Evolutionary conservation across 2,329 filamentous ascomycete species (phyloP).

Genomic region (Colletotrichum tanaceti): DNA sequence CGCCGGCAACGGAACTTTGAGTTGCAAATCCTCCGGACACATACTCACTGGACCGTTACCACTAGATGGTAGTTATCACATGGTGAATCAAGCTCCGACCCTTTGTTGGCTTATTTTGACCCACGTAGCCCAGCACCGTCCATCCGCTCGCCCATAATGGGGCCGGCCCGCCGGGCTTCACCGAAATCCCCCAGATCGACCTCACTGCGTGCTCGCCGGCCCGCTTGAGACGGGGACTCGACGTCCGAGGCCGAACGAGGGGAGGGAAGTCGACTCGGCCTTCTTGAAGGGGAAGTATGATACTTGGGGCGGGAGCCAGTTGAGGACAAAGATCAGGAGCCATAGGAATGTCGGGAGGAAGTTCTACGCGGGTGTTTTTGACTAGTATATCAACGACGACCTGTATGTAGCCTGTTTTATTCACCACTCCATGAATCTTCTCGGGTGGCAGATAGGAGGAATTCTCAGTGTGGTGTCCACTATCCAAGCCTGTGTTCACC

Average conservation of each 20-base stretch:
- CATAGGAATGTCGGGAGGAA: constrained; percentile 60
- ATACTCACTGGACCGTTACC: not conserved
- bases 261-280: constrained; percentile 57
- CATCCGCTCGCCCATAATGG: constrained; percentile 2
- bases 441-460: rapidly evolving
- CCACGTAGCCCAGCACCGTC: not conserved
- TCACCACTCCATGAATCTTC: not conserved
- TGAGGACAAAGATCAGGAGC: constrained; percentile 65
- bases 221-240: constrained; percentile 43
- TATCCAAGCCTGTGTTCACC: not conserved
- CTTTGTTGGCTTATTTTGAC: too few relatives aligned
- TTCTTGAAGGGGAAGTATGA: constrained; percentile 63
- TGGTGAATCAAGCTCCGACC: not conserved
- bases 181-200: constrained; percentile 61
- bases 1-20: constrained; percentile 17
- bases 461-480: not conserved
- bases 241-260: constrained; percentile 51
- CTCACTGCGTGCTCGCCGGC: constrained; percentile 57
- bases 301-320: constrained; percentile 66
- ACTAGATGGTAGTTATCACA: too few relatives aligned
- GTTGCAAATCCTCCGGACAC: not conserved
- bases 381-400: constrained; percentile 59
- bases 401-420: not conserved
- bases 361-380: constrained; percentile 61
- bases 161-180: constrained; percentile 49